Evolutionary conservation across 805 yeast genomes (phyloP).

Genomic region (Geotrichum ghanense): DNA sequence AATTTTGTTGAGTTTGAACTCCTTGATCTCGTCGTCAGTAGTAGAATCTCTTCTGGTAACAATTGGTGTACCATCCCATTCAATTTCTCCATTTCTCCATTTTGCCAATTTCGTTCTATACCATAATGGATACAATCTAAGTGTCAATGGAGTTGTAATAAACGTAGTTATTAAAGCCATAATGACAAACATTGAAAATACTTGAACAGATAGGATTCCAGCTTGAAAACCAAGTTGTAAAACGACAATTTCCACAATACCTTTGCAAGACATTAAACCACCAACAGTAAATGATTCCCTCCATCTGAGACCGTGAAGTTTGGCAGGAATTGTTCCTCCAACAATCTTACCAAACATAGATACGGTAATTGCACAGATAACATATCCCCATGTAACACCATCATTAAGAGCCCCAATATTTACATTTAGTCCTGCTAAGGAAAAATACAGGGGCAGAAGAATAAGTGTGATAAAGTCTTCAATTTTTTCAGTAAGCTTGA

Average conservation of each 20-base stretch:
- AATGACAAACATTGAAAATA: slow-evolving; percentile 69
- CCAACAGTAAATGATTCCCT: slow-evolving; percentile 71
- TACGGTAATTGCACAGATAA: slow-evolving; percentile 51
- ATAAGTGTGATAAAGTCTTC: slow-evolving; percentile 68
- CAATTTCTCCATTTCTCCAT: slow-evolving; percentile 20
- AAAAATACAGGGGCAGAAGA: slow-evolving; percentile 68
- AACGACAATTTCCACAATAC: slow-evolving; percentile 77
- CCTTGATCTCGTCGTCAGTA: neutral
- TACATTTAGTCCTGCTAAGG: slow-evolving; percentile 64
- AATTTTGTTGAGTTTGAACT: slow-evolving; percentile 7
- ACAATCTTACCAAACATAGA: slow-evolving; percentile 58
- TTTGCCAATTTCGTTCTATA: slow-evolving; percentile 13
- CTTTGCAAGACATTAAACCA: slow-evolving; percentile 77
- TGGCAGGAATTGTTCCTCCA: slow-evolving; percentile 61
- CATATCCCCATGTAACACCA: slow-evolving; percentile 73
- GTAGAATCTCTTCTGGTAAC: slow-evolving; percentile 3
- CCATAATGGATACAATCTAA: slow-evolving; percentile 44
- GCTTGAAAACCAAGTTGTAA: slow-evolving; percentile 64
- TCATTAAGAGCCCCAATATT: slow-evolving; percentile 50
- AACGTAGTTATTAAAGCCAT: slow-evolving; percentile 76
- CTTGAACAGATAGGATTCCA: slow-evolving; percentile 49
- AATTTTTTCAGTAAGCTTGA: slow-evolving; percentile 57
- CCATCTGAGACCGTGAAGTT: slow-evolving; percentile 50
- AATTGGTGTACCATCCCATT: slow-evolving; percentile 23
- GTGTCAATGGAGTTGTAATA: slow-evolving; percentile 66